Evolutionary conservation across 1,139 yeast species (phyloP), one percentile per base, ranked within the genome.

Genomic region (Maudiozyma humilis): DNA sequence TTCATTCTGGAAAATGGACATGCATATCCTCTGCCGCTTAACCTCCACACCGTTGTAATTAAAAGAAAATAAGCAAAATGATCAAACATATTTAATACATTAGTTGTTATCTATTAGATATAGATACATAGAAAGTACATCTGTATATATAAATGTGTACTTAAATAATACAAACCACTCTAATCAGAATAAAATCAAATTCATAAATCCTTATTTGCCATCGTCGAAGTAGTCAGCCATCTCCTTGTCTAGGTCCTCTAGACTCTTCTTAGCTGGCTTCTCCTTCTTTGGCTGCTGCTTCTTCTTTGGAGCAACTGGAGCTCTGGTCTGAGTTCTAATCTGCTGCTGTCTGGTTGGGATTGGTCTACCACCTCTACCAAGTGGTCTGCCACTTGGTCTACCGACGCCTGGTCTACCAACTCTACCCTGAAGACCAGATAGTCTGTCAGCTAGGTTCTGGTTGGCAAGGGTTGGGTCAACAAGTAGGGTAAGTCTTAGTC

Each of bases 201-300:
- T 13, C 30, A 23, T 14, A 5, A 25, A 2, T 14, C 32, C 20
- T 50, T 23, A 45, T 45, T 46, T 44, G 45, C 54, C 57, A 38
- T 64, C 63, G 49, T 66, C 68, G 54, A 83, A 82, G 68, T 84
- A 84, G 61, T 82, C 96, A 52, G 87, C 82, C 96, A 88, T 88
- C 70, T 84, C 94, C 63, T 84, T 88, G 66, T 91, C 98, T 59
- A 89, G 76, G 66, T 86, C 85, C 64, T 86, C 97, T 49, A 89
- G 77, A 40, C 91, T 78, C 71, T 85, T 86, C 75, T 82, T 81
- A 53, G 77, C 75, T 47, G 70, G 66, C 57, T 59, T 66, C 48
- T 60, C 67, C 51, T 57, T 53, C 53, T 64, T 67, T 53, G 65
- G 67, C 48, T 60, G 65, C 49, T 57, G 60, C 50, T 59, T 61